Evolutionary conservation across 2,329 filamentous ascomycete genomes (phyloP).

Genomic region (Scortechinia acanthostroma): DNA sequence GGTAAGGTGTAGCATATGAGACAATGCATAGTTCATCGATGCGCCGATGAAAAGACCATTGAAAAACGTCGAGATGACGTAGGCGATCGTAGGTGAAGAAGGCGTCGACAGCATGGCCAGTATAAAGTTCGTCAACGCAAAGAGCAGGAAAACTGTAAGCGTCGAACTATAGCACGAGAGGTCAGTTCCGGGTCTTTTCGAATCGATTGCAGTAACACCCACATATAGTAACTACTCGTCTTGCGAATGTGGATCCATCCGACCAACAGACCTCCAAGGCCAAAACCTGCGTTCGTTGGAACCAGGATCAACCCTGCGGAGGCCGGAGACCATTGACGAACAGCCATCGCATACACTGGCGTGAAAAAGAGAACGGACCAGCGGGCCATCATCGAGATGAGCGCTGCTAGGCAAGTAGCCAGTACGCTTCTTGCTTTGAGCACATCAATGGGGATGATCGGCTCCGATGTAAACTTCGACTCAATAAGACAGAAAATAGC

Average conservation of each 20-base stretch:
- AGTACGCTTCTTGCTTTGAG: slow-evolving; percentile 65
- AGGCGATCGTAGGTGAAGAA: not conserved
- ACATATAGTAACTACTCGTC: slow-evolving; percentile 65
- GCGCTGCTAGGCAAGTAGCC: slow-evolving; percentile 66
- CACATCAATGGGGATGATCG: slow-evolving; percentile 68
- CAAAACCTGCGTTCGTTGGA: slow-evolving; percentile 77
- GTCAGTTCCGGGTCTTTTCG: slow-evolving; percentile 58
- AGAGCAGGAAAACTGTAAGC: not conserved
- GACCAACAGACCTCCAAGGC: slow-evolving; percentile 63
- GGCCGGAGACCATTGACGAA: slow-evolving; percentile 63
- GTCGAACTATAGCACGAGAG: slow-evolving; percentile 46
- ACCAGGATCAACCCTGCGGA: slow-evolving; percentile 70
- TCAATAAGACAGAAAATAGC: too few relatives aligned
- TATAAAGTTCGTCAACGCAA: too few relatives aligned
- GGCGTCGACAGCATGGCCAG: not conserved
- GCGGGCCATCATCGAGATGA: slow-evolving; percentile 73
- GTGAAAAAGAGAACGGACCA: slow-evolving; percentile 78
- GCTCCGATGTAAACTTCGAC: slow-evolving; percentile 52
- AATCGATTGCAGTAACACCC: slow-evolving; percentile 50
- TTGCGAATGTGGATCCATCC: slow-evolving; percentile 72
- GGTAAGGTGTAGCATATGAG: slow-evolving; percentile 71
- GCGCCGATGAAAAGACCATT: slow-evolving; percentile 72
- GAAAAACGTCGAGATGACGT: slow-evolving; percentile 48
- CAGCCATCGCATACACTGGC: slow-evolving; percentile 72
- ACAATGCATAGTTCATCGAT: slow-evolving; percentile 72